phyloP scores from a whole-genome alignment of 1,284 basidiomycete species.

The Dichomitus squalens region DNA sequence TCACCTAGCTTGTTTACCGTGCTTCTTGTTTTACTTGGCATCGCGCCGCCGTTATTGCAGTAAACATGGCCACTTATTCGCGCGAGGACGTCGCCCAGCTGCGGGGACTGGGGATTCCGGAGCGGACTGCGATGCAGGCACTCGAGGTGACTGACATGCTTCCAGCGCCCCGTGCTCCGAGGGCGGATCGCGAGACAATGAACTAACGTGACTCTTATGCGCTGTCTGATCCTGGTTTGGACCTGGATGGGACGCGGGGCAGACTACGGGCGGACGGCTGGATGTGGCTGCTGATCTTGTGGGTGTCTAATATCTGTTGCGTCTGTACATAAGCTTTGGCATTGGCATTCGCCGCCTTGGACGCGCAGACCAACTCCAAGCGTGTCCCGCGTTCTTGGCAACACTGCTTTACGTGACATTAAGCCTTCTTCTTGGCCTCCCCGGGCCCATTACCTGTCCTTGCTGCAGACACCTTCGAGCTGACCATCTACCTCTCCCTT shows the following conservation, averaged over 20 bases:
- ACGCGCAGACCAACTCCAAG: not conserved
- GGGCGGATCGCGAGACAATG: not conserved
- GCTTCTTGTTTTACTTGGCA: not conserved
- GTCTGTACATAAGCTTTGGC: not conserved
- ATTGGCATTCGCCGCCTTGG: not conserved
- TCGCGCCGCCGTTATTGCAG: not conserved
- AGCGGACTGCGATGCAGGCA: constrained; percentile 12
- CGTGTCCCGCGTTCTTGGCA: constrained; percentile 18
- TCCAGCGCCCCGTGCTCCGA: not conserved
- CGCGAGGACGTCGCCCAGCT: constrained; percentile 70
- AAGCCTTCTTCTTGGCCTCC: not conserved
- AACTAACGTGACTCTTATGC: not conserved
- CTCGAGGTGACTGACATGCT: constrained; percentile 17
- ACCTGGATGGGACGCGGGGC: not conserved
- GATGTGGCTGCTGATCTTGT: constrained; percentile 19
- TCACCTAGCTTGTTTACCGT: not conserved
- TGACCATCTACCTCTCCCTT: constrained; percentile 10
- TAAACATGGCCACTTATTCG: constrained; percentile 41
- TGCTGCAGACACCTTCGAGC: not conserved
- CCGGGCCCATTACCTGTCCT: not conserved
- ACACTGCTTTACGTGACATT: constrained; percentile 18
- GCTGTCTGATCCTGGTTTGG: not conserved
- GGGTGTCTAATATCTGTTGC: too few relatives aligned
- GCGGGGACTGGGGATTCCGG: constrained; percentile 78
- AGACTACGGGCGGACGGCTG: constrained; percentile 15